Conservation (phyloP, 2,329 filamentous ascomycete genomes). For the Colletotrichum magnum region DNA sequence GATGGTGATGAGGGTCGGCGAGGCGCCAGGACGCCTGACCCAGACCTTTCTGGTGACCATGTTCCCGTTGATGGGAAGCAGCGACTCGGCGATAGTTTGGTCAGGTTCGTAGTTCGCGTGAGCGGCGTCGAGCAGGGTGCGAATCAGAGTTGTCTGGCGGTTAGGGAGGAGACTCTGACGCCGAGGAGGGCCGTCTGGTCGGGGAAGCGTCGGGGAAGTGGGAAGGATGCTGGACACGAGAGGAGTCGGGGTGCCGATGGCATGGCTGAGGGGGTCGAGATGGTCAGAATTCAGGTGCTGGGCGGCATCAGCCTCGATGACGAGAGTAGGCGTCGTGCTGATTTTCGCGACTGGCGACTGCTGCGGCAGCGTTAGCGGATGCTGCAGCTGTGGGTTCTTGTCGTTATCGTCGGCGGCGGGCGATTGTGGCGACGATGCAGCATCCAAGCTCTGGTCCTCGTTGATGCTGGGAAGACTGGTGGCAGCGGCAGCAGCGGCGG, state of each 20-base stretch:
- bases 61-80: slow-evolving; percentile 57
- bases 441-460: slow-evolving; percentile 36
- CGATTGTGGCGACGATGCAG: slow-evolving; percentile 6
- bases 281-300: slow-evolving; percentile 28
- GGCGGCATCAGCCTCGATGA: slow-evolving; percentile 19
- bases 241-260: slow-evolving; percentile 38
- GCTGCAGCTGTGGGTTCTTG: neutral
- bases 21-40: slow-evolving; percentile 90
- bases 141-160: slow-evolving; percentile 63
- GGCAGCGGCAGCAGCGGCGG: slow-evolving; percentile 39
- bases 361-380: neutral
- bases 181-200: slow-evolving; percentile 48
- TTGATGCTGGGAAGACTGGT: slow-evolving; percentile 40
- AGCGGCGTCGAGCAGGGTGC: slow-evolving; percentile 65
- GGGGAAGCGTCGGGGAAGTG: slow-evolving; percentile 38
- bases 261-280: slow-evolving; percentile 34
- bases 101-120: slow-evolving; percentile 55
- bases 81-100: slow-evolving; percentile 53
- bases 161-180: slow-evolving; percentile 62
- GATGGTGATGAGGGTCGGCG: slow-evolving; percentile 88
- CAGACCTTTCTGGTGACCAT: slow-evolving; percentile 88
- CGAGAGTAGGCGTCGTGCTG: slow-evolving; percentile 15
- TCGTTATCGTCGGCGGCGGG: slow-evolving; percentile 16
- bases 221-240: slow-evolving; percentile 21
- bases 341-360: slow-evolving; percentile 13